Base-by-base conservation (phyloP, 2,329 filamentous ascomycete species). In the Clarireedia hainanense region DNA sequence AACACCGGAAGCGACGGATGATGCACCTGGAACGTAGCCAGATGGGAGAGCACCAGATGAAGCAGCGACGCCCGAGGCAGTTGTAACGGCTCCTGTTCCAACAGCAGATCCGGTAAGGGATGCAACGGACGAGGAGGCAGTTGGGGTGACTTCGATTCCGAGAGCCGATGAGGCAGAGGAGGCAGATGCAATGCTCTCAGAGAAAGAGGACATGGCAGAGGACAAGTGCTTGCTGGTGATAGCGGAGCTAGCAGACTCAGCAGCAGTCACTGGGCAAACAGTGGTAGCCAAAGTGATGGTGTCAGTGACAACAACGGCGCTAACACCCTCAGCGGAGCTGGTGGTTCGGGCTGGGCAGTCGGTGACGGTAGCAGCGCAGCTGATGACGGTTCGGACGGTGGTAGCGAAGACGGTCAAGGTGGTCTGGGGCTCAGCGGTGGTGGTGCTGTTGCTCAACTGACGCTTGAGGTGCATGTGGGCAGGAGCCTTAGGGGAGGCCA, bases 241-340 rank as follows among this genome's bases (percentile, higher is more conserved):
- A 4, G 14, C 36, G 4, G 73, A 72, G 68, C 75, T 72, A 58
- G 67, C 67, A 30, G 71, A 73, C 40, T 56, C 55, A 37, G 66
- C 65, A 47, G 74, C 73, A 30, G 70, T 60, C 57, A 77, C 70
- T 60, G 76, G 75, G 72, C 76, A 78, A 62, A 78, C 70, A 58
- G 79, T 78, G 65, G 76, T 77, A 61, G 73, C 65, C 56, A 76
- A 67, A 52, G 72, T 62, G 57, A 72, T 63, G 63, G 69, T 71
- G 57, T 73, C 68, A 12, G 73, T 75, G 34, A 75, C 71, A 26
- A 73, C 60, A 2, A 58, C 10, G 17, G 46, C 39, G 7, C 40
- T 61, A 37, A 73, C 71, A 27, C 72, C 63, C 1, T 57, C 30
- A 43, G 52, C 56, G 15, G 55, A 23, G 23, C 58, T 62, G 12